Percentiles rank a stretch among this genome's conserved stretches.
phyloP scores from a whole-genome alignment of 1,284 basidiomycete species.

The Ceratobasidium sp. region DNA sequence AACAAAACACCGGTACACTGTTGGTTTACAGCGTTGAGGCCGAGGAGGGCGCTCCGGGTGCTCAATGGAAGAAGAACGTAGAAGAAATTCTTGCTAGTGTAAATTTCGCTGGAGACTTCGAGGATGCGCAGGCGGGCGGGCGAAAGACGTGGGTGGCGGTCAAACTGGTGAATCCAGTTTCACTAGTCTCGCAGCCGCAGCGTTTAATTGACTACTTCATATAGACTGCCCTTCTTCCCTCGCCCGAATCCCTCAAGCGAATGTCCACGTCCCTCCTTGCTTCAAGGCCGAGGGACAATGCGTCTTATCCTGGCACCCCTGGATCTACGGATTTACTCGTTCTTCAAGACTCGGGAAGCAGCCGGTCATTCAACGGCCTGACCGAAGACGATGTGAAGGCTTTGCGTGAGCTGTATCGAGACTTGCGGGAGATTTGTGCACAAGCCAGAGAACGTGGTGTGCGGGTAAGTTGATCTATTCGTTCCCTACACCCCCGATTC shows the following conservation, averaged over 20 bases:
- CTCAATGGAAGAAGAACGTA: constrained; percentile 60
- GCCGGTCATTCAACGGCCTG: constrained; percentile 54
- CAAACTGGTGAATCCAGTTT: constrained; percentile 67
- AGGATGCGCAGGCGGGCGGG: constrained; percentile 60
- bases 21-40: constrained; percentile 90
- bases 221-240: constrained; percentile 70
- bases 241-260: constrained; percentile 65
- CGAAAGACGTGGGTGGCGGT: constrained; percentile 83
- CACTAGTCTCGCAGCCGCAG: too few species aligned
- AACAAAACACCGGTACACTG: constrained; percentile 78
- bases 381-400: constrained; percentile 66
- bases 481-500: neutral
- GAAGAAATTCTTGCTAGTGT: constrained; percentile 78
- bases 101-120: constrained; percentile 82
- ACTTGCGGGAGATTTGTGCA: constrained; percentile 69
- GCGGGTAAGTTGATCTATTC: constrained; percentile 50
- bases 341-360: constrained; percentile 26
- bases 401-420: constrained; percentile 68
- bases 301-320: constrained; percentile 75
- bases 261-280: constrained; percentile 65
- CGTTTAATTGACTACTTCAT: constrained; percentile 7
- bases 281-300: constrained; percentile 51
- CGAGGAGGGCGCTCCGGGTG: constrained; percentile 66
- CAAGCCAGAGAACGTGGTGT: constrained; percentile 70
- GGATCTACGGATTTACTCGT: constrained; percentile 63